A percentile compares a stretch with the other conserved stretches of the same genome.
phyloP scores from a whole-genome alignment of 192 early-diverging fungal genomes.

The Podila clonocystis region DNA sequence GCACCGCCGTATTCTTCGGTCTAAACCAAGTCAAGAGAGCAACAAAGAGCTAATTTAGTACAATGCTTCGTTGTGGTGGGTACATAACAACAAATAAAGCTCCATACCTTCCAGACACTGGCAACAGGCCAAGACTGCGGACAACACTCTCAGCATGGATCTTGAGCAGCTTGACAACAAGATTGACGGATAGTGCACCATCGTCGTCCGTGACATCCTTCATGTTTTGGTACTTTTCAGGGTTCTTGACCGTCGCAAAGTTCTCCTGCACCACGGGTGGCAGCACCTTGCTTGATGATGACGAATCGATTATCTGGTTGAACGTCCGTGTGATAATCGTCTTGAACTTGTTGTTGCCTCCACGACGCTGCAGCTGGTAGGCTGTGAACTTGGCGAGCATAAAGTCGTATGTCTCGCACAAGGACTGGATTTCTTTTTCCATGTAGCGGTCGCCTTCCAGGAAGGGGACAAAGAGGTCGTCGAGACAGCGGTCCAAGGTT shows the following conservation, averaged over 20 bases:
- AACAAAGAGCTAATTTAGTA: background rate
- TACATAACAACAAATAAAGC: background rate
- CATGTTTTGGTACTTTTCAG: slow-evolving; percentile 46
- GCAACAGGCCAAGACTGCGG: slow-evolving; percentile 82
- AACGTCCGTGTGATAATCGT: slow-evolving; percentile 46
- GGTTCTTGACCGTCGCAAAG: slow-evolving; percentile 51
- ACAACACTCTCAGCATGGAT: slow-evolving; percentile 82
- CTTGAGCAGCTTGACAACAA: slow-evolving; percentile 66
- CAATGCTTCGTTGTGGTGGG: background rate
- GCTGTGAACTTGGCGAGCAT: slow-evolving; percentile 55
- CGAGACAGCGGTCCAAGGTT: slow-evolving; percentile 88
- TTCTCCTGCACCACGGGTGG: slow-evolving; percentile 43
- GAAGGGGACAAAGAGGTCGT: slow-evolving; percentile 96
- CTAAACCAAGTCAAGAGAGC: slow-evolving; percentile 34
- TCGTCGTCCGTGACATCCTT: slow-evolving; percentile 42
- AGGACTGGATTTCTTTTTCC: slow-evolving; percentile 75
- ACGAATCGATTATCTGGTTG: slow-evolving; percentile 50
- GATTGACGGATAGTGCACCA: slow-evolving; percentile 53
- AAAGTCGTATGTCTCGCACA: slow-evolving; percentile 68
- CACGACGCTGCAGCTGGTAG: slow-evolving; percentile 51
- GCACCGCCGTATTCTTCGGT: slow-evolving; percentile 66
- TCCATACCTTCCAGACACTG: slow-evolving; percentile 64
- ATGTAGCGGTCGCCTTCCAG: slow-evolving; percentile 90
- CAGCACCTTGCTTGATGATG: slow-evolving; percentile 19
- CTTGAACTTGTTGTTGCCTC: slow-evolving; percentile 50